Base-by-base conservation (phyloP, 306 rosid genomes). In the Pterocarpus macrocarpus region DNA sequence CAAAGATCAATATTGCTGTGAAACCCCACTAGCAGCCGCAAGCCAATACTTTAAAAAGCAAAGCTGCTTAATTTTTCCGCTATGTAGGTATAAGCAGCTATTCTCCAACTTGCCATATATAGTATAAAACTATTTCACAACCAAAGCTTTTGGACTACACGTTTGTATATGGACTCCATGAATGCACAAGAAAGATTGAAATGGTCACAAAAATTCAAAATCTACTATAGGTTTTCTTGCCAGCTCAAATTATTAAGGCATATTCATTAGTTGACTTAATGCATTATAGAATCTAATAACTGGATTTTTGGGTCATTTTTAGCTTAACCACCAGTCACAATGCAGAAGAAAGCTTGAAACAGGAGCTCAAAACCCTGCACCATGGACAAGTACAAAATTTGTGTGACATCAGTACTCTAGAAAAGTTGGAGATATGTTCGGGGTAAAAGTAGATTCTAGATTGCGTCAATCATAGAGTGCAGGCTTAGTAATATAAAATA, bases 221-320 rank as follows among this genome's bases (percentile, higher is more conserved):
- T 5, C 30, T 6, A 55, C 17, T 3, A 2, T 43, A 9, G 22
- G 32, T 13, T 47, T 71, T 62, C 53, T 70, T 6, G 53, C 43
- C 39, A 64, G 30, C 1, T 50, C 43, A 8, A 22, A 57, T 28
- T 22, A 67, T 22, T 35, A 36, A 38, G 30, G 36, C 65, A 64
- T 62, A 43, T 50, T 11, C 2, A 11, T 14, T 62, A 9, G n/a
- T 13, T 14, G 71, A 59, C 53, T 61, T 8, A 17, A 53, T 62
- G 68, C 2, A 36, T 62, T 38, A 32, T 10, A 69, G 34, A 57
- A 61, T 64, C 34, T 52, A 39, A 65, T 52, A 36, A 68, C 43
- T 28, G n/a, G 59, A 64, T 81, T 45, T 80, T 56, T n/a, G 56
- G 77, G 80, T 64, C 36, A 49, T 17, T 58, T 75, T 36, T 64